Evolutionary conservation across 176 grass and related monocot species (phyloP).

Genomic region (Luzula sylvatica): DNA sequence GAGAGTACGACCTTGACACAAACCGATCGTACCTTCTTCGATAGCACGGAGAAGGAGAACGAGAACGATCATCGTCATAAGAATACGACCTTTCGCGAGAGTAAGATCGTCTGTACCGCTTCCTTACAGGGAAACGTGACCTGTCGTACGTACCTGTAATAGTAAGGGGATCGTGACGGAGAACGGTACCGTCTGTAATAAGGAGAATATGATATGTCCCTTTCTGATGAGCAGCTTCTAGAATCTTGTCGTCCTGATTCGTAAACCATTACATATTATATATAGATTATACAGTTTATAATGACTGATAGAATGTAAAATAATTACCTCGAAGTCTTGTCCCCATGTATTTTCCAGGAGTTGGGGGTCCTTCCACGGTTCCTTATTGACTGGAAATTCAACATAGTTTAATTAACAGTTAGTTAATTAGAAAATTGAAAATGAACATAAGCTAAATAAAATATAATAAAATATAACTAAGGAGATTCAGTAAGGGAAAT

Average conservation of each 20-base stretch:
- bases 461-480: slow-evolving; percentile 5
- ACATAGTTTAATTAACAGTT: background rate
- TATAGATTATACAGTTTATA: no score
- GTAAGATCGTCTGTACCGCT: slow-evolving; percentile 1
- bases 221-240: background rate
- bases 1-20: slow-evolving; percentile 3
- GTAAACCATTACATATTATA: no score
- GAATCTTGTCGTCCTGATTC: slow-evolving; percentile 9
- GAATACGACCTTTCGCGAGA: slow-evolving; percentile 11
- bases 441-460: background rate
- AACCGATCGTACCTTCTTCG: background rate
- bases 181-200: slow-evolving; percentile 5
- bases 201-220: slow-evolving; percentile 20
- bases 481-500: slow-evolving; percentile 3
- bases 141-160: background rate
- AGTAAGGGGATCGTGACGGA: slow-evolving; percentile 10
- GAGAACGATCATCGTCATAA: background rate
- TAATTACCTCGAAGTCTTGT: slow-evolving; percentile 34
- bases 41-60: slow-evolving; percentile 15
- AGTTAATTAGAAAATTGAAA: background rate
- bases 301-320: background rate
- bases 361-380: slow-evolving; percentile 52
- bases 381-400: slow-evolving; percentile 54
- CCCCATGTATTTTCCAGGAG: slow-evolving; percentile 75
- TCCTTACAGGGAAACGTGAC: background rate